Base-by-base conservation (phyloP, 2,329 filamentous ascomycete genomes). In the Aspergillus glaucus region DNA sequence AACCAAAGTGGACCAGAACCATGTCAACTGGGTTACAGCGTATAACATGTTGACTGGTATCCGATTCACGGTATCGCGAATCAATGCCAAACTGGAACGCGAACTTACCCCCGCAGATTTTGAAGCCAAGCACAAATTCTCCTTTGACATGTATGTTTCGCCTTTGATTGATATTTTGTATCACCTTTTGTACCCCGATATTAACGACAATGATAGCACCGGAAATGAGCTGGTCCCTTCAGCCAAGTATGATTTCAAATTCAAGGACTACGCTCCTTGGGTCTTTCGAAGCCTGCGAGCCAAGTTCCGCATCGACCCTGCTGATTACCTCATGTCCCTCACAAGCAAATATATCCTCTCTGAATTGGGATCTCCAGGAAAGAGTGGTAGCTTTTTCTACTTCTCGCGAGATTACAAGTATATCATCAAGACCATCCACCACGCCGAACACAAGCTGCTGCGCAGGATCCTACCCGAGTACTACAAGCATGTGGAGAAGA, bases 11-110 rank as follows among this genome's bases (percentile, higher is more conserved):
- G 93, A 98, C 66, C 91, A 97, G 74, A 87, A 88, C 62, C 93
- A 98, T 68, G 87, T 89, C 58, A 97, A 97, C 69, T 98, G 88
- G 85, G 90, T 95, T 41, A 96, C 90, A 2, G 93, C 93, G 50
- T 98, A 98, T 76, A 98, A 98, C 71, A 98, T 98, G 93, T 80
- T 98, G 73, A 98, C 93, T 36, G 93, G 93, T 55, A 98, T 98
- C 66, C 90, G 93, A 48, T 95, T 97, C 62, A 91, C 89, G 40
- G 93, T 98, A 22, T 97, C 91, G 55, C 81, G 93, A 61, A 95
- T 91, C 49, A 97, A 98, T 65, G 93, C 93, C 41, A 98, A 98
- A 73, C 81, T 97, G 68, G 90, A 97, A 69, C 85, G 92, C 48
- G 84, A 90, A 50, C 72, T 98, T 58, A 95, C 87, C 10, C 86